These are phyloP conservation scores for Magnolia changhungtana DNA, from an alignment of 164 flowering plant species.

Conservation along the genomic window DNA sequence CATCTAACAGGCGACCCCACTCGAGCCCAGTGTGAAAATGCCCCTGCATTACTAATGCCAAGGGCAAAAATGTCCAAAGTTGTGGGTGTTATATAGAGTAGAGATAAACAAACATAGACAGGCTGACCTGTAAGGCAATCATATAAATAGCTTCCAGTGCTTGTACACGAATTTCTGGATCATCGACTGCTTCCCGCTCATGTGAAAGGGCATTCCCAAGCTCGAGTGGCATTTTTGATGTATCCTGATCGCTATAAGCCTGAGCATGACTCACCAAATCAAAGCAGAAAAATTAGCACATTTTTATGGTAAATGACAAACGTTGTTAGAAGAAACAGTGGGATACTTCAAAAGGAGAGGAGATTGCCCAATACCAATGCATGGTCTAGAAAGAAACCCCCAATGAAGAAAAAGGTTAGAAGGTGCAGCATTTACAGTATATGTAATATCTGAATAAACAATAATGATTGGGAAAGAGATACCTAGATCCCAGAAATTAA, in stretches of 20 bases:
- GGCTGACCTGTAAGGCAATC: slow-evolving; percentile 67
- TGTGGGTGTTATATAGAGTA: no score
- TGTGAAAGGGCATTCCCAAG: slow-evolving; percentile 77
- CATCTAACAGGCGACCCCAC: no score
- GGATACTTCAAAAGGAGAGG: no score
- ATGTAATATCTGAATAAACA: neutral
- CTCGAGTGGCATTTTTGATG: slow-evolving; percentile 90
- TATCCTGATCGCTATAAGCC: slow-evolving; percentile 73
- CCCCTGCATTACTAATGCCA: no score
- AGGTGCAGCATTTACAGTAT: neutral
- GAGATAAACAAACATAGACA: no score
- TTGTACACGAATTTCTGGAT: slow-evolving; percentile 83
- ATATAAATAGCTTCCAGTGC: slow-evolving; percentile 81
- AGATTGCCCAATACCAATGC: no score
- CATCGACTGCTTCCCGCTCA: slow-evolving; percentile 75
- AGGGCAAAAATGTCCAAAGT: no score
- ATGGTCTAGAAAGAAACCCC: no score
- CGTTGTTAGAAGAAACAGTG: no score
- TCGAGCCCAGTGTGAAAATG: no score
- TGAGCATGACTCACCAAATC: slow-evolving; percentile 23
- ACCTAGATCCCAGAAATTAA: neutral
- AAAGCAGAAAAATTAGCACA: neutral
- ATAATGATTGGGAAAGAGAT: neutral
- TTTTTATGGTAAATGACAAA: no score
- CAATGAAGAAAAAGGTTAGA: neutral